phyloP scores from a whole-genome alignment of 805 yeast species.

The Candida cerambycidarum region DNA sequence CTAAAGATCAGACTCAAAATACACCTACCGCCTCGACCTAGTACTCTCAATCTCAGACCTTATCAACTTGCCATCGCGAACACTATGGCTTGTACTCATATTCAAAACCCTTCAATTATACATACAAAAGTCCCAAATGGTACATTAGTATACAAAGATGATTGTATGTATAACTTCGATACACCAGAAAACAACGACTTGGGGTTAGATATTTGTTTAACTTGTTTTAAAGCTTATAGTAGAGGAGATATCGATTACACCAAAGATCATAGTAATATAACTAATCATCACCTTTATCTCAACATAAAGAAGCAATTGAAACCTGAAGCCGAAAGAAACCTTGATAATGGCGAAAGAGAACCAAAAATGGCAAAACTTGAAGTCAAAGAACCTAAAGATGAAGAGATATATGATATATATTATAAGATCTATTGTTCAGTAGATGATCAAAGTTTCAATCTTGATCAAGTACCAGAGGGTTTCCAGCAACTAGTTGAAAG shows the following conservation, averaged over 20 bases:
- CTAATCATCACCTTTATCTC: conserved; percentile 57
- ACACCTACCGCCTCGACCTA: too few relatives aligned
- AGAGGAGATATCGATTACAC: conserved; percentile 51
- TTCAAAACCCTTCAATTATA: not conserved
- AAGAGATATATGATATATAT: conserved; percentile 54
- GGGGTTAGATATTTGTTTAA: conserved; percentile 76
- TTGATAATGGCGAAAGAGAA: conserved; percentile 23
- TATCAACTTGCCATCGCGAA: not conserved
- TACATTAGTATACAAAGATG: conserved; percentile 62
- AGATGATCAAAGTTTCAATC: conserved; percentile 23
- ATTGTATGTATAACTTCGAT: conserved; percentile 84
- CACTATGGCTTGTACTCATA: conserved; percentile 7
- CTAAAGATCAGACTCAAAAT: too few relatives aligned
- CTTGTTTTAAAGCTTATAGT: conserved; percentile 71
- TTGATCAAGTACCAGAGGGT: conserved; percentile 21
- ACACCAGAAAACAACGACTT: conserved; percentile 48
- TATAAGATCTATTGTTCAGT: conserved; percentile 42
- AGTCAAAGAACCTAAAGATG: conserved; percentile 60
- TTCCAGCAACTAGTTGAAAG: conserved; percentile 36
- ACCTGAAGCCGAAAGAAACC: conserved; percentile 29
- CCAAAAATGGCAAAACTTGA: conserved; percentile 65
- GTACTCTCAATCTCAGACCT: too few relatives aligned
- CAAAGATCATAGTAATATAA: conserved; percentile 49
- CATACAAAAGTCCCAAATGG: conserved; percentile 6
- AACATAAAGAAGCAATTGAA: conserved; percentile 56